These are phyloP conservation scores for Raddia guianensis DNA, from an alignment of 176 grass and related monocot genomes.

Conservation along the genomic window DNA sequence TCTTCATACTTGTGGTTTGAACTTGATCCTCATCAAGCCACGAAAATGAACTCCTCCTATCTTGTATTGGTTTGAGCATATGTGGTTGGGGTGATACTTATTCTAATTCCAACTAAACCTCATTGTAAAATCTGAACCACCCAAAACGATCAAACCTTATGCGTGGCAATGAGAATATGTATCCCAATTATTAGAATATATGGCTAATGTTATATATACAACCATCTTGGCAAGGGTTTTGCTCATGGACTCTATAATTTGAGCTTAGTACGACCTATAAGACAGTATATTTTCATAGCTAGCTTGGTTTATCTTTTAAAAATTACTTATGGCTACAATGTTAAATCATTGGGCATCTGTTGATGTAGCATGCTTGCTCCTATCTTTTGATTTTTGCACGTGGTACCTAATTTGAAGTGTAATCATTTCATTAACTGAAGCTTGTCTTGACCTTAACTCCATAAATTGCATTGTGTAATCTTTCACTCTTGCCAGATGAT, in stretches of 20 bases:
- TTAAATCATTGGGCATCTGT: not conserved
- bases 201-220: not conserved
- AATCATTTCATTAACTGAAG: not conserved
- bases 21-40: not conserved
- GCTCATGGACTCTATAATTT: not conserved
- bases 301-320: not conserved
- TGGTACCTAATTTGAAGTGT: not conserved
- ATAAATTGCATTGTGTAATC: not conserved
- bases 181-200: not conserved
- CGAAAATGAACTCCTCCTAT: not conserved
- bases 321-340: not conserved
- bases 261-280: not conserved
- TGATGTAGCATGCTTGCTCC: not conserved
- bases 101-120: not conserved
- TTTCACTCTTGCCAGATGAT: conserved; percentile 66
- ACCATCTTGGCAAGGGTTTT: not conserved
- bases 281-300: not conserved
- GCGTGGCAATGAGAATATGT: not conserved
- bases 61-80: not conserved
- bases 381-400: not conserved
- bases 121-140: not conserved
- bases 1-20: not conserved
- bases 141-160: not conserved
- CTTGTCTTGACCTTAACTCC: not conserved
- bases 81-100: not conserved